Evolutionary conservation across 768 basidiomycete species (phyloP).

Genomic region (Mycena rosella): DNA sequence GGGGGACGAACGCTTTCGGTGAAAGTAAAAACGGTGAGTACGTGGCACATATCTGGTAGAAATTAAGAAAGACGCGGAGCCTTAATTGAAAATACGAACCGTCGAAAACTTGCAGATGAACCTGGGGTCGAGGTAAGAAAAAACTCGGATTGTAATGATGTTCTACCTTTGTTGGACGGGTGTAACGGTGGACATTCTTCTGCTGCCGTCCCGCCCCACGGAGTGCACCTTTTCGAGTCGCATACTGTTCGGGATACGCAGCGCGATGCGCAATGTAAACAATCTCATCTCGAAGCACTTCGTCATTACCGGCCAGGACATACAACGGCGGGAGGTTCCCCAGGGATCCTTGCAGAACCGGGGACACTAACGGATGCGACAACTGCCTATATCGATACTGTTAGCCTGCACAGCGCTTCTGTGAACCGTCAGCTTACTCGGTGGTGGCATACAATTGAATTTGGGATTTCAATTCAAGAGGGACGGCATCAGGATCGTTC

Average conservation of each 20-base stretch:
- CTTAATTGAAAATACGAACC: constrained; percentile 54
- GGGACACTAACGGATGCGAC: constrained; percentile 79
- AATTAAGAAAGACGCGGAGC: background rate
- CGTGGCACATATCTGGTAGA: constrained; percentile 83
- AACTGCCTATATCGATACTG: constrained; percentile 57
- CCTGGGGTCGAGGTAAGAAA: constrained; percentile 48
- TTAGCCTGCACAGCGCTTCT: background rate
- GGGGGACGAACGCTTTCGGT: constrained; percentile 61
- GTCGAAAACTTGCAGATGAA: constrained; percentile 83
- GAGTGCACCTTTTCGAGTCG: constrained; percentile 67
- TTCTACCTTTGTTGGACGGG: constrained; percentile 63
- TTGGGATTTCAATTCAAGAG: constrained; percentile 68
- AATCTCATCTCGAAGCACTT: constrained; percentile 83
- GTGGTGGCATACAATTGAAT: constrained; percentile 86
- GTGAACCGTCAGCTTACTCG: constrained; percentile 56
- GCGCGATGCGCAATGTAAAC: constrained; percentile 85
- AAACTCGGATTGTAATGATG: background rate
- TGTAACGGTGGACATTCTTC: constrained; percentile 65
- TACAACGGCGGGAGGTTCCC: constrained; percentile 84
- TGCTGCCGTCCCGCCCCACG: constrained; percentile 59
- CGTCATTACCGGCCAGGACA: constrained; percentile 79
- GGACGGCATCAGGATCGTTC: constrained; percentile 56
- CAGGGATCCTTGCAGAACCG: constrained; percentile 76
- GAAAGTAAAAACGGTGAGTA: constrained; percentile 79
- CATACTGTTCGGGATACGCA: constrained; percentile 76